Percentiles rank a stretch among this genome's conserved stretches.
Evolutionary conservation across 306 rosid species (phyloP).

Genomic region (Sesbania bispinosa): DNA sequence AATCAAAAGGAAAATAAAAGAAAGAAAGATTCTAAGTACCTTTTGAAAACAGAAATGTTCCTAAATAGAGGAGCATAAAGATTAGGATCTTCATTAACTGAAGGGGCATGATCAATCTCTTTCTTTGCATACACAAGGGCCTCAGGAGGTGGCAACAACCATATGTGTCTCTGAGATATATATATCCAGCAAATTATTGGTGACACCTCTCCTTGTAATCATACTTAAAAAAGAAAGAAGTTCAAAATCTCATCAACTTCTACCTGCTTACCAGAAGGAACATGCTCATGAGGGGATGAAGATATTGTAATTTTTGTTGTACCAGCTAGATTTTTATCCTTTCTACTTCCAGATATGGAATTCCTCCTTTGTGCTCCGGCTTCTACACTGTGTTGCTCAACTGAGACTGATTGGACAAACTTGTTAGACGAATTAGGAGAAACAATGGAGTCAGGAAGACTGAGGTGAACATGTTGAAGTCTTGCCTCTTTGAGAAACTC

Average conservation of each 20-base stretch:
- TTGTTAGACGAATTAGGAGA: conserved; percentile 32
- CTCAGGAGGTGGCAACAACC: conserved; percentile 59
- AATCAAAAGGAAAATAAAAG: not conserved
- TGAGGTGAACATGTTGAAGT: conserved; percentile 31
- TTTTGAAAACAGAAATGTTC: conserved; percentile 72
- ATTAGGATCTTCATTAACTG: conserved; percentile 58
- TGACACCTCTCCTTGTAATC: conserved; percentile 19
- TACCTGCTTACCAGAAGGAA: conserved; percentile 61
- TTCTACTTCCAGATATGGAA: conserved; percentile 29
- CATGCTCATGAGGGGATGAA: conserved; percentile 31
- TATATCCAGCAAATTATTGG: conserved; percentile 27
- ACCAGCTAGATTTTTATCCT: conserved; percentile 24
- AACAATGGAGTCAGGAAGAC: conserved; percentile 21
- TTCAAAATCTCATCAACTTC: conserved; percentile 19
- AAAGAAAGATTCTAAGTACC: conserved; percentile 60
- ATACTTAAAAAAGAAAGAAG: conserved; percentile 17
- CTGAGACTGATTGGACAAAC: conserved; percentile 33
- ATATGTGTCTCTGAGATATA: conserved; percentile 43
- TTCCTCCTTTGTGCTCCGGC: conserved; percentile 23
- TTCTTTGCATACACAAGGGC: conserved; percentile 76
- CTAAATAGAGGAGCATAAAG: conserved; percentile 65
- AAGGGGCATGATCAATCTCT: conserved; percentile 62
- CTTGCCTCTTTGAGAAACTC: conserved; percentile 30
- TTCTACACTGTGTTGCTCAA: conserved; percentile 28
- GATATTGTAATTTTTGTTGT: conserved; percentile 21